Conservation (phyloP, 805 yeast species). For the Barnettozyma pratensis region DNA sequence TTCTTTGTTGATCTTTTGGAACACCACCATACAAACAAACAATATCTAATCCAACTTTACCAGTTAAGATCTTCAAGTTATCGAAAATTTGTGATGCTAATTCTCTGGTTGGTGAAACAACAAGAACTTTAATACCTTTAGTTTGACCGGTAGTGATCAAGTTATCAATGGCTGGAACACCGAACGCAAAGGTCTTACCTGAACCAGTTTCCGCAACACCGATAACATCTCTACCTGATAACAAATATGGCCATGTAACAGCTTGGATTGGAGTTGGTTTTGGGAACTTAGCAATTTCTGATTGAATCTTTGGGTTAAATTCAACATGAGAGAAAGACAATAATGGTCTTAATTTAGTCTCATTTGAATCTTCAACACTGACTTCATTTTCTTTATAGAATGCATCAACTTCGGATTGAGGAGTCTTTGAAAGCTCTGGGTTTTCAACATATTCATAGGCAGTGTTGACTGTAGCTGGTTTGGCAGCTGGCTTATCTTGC, state of each 20-base stretch:
- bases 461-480: constrained; percentile 1
- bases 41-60: constrained; percentile 56
- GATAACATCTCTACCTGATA: constrained; percentile 76
- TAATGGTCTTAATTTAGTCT: constrained; percentile 57
- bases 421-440: constrained; percentile 32
- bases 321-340: constrained; percentile 60
- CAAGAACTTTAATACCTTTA: constrained; percentile 65
- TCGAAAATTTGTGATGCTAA: constrained; percentile 92
- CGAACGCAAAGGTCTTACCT: constrained; percentile 96
- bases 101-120: constrained; percentile 96
- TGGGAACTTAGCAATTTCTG: constrained; percentile 66
- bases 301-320: constrained; percentile 49
- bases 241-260: constrained; percentile 87
- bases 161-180: constrained; percentile 90
- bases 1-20: constrained; percentile 87
- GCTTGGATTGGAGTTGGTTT: constrained; percentile 96
- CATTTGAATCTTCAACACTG: constrained; percentile 63
- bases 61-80: constrained; percentile 62
- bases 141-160: constrained; percentile 33
- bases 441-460: constrained; percentile 32
- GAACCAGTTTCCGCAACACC: constrained; percentile 99
- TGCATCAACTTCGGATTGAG: constrained; percentile 52
- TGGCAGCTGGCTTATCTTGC: constrained; percentile 24
- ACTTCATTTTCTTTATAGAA: constrained; percentile 73
- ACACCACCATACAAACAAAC: constrained; percentile 97